Conservation (phyloP, 2,329 filamentous ascomycete species). For the Penicillium brevicompactum region DNA sequence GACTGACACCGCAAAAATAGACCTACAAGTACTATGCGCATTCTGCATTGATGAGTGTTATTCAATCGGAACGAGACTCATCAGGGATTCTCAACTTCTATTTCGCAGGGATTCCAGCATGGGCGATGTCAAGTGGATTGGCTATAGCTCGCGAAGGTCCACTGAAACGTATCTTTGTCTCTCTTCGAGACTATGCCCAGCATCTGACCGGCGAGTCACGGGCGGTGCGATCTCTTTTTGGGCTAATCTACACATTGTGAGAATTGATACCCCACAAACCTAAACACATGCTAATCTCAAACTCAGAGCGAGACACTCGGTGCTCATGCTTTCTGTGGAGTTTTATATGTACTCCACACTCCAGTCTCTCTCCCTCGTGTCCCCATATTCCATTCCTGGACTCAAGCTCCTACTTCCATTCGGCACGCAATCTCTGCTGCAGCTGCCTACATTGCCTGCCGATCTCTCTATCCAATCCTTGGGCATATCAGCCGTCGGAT, state of each 20-base stretch:
- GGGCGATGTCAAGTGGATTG: constrained; percentile 39
- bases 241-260: constrained; percentile 33
- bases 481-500: constrained; percentile 23
- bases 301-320: constrained; percentile 34
- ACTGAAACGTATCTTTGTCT: constrained; percentile 36
- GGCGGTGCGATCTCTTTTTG: constrained; percentile 30
- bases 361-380: constrained; percentile 45
- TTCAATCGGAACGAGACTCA: constrained; percentile 38
- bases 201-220: constrained; percentile 28
- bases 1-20: constrained; percentile 25
- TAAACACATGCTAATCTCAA: constrained; percentile 18
- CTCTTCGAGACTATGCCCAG: constrained; percentile 30
- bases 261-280: neutral
- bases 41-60: constrained; percentile 38
- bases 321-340: constrained; percentile 44
- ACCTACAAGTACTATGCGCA: constrained; percentile 43
- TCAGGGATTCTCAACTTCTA: constrained; percentile 41
- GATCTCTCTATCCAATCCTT: constrained; percentile 32
- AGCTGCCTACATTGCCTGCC: constrained; percentile 32
- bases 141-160: constrained; percentile 43
- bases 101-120: constrained; percentile 45
- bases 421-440: constrained; percentile 36
- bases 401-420: constrained; percentile 41
- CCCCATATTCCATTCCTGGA: constrained; percentile 34
- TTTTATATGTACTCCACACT: constrained; percentile 47